Evolutionary conservation across 805 yeast genomes (phyloP), one percentile per base, ranked within the genome.

Genomic region (Schwanniomyces pseudopolymorphus): DNA sequence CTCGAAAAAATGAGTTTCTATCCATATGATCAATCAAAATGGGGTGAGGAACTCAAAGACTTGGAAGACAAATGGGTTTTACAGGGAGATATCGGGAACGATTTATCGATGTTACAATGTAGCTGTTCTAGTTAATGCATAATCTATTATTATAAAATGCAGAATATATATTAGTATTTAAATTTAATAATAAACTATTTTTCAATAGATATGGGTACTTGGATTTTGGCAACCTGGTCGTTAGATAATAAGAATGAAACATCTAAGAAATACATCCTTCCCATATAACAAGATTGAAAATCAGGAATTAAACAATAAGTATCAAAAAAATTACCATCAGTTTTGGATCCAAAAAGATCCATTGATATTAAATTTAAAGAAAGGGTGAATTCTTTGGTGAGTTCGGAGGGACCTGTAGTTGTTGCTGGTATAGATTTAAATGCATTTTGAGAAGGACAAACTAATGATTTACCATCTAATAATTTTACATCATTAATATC

Each of bases 21-120:
- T 57, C 98, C 99, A 0, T 91, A 79, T 62, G 85, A 85, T 51
- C 69, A 69, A 3, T 51, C 68, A 0, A 77, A 83, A 72, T 88
- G 95, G 86, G 89, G 89, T 1, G 75, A 71, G 22, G 82, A 79
- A 4, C 66, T 77, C 28, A 80, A 82, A 51, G 89, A 85, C 1
- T 48, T 80, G 3, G 89, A 83, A 45, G 47, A 63, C 5, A 68
- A 63, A 45, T 84, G 89, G 89, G 42, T 72, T 35, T 44, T 62
- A 21, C 77, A 68, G 45, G 78, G 80, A 10, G 80, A 78, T 26
- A 76, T 70, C 7, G 81, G 81, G 2, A 75, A 71, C 7, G 72
- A 72, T 1, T 75, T 72, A 45, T 70, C 82, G 19, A 89, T 87
- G 85, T 64, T 76, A 35, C 90, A 84, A 58, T 85, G 92, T 59